Evolutionary conservation across 768 basidiomycete species (phyloP).

Genomic region (Hericium alpestre): DNA sequence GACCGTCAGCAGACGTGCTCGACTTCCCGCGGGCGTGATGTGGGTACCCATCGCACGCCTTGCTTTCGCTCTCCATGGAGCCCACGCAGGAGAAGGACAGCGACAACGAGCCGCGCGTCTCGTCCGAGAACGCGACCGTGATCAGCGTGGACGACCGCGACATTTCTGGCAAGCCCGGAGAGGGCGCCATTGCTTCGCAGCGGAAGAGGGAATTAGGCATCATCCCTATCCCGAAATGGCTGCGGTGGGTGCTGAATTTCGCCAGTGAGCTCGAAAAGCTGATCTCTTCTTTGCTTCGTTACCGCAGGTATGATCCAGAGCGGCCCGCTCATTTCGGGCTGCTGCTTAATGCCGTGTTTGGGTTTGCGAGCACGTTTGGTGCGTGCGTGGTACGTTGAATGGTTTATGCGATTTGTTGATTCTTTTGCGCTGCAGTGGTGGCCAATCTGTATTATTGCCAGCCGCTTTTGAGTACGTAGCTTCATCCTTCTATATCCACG

Average conservation of each 20-base stretch:
- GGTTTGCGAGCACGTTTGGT: slow-evolving; percentile 37
- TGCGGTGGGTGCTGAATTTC: slow-evolving; percentile 14
- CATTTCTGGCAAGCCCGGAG: too few species aligned
- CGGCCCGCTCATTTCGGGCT: slow-evolving; percentile 26
- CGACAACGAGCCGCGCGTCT: too few species aligned
- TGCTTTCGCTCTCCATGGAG: too few species aligned
- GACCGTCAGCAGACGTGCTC: too few species aligned
- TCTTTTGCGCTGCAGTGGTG: slow-evolving; percentile 38
- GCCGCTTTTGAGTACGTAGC: slow-evolving; percentile 55
- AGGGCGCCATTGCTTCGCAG: too few species aligned
- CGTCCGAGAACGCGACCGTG: too few species aligned
- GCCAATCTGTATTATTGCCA: slow-evolving; percentile 81
- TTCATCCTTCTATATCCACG: too few species aligned
- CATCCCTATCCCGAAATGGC: slow-evolving; percentile 32
- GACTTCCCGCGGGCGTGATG: too few species aligned
- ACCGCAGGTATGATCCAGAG: slow-evolving; percentile 28
- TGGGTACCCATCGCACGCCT: too few species aligned
- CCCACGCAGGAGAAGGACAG: too few species aligned
- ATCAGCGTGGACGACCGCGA: too few species aligned
- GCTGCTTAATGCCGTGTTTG: slow-evolving; percentile 35
- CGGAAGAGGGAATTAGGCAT: slow-evolving; percentile 27
- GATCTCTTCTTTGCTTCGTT: too few species aligned
- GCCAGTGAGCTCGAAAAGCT: neutral
- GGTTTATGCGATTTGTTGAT: neutral
- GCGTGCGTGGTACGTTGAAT: slow-evolving; percentile 15